Conservation (phyloP, 805 yeast genomes). For the Groenewaldozyma salmanticensis region DNA sequence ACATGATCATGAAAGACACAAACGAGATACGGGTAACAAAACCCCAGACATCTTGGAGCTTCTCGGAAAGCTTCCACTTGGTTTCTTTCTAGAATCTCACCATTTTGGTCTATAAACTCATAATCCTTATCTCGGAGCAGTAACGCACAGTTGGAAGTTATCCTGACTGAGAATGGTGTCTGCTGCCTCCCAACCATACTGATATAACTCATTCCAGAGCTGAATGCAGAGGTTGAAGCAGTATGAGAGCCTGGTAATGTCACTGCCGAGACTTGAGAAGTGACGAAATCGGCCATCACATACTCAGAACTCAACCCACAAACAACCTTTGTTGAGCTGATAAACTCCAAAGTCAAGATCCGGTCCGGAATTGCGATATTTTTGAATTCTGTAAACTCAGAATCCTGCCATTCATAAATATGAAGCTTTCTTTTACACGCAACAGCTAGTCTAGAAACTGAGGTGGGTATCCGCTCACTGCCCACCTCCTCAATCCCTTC, state of each 20-base stretch:
- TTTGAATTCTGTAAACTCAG: constrained; percentile 20
- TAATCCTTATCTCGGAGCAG: constrained; percentile 8
- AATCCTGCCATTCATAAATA: constrained; percentile 22
- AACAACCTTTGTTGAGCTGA: constrained; percentile 20
- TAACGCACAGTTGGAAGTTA: constrained; percentile 4
- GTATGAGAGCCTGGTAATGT: constrained; percentile 8
- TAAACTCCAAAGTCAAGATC: constrained; percentile 9
- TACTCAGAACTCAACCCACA: constrained; percentile 21
- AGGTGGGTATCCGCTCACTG: constrained; percentile 11
- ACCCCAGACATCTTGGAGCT: constrained; percentile 24
- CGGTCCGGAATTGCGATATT: constrained; percentile 25
- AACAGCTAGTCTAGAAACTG: constrained; percentile 23
- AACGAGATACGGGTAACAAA: constrained; percentile 34
- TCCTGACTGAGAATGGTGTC: constrained; percentile 7
- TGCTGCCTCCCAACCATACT: constrained; percentile 12
- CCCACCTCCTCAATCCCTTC: constrained; percentile 12
- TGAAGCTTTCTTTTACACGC: constrained; percentile 18
- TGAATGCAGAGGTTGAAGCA: constrained; percentile 6
- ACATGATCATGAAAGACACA: constrained; percentile 23
- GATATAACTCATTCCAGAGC: constrained; percentile 13
- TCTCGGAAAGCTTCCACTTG: not conserved
- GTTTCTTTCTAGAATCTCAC: constrained; percentile 7
- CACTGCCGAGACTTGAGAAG: constrained; percentile 1
- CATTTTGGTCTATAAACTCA: constrained; percentile 9
- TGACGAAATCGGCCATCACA: constrained; percentile 13